These are phyloP conservation scores for Tuber calosporum DNA, from an alignment of 495 filamentous ascomycete species.

Conservation along the genomic window DNA sequence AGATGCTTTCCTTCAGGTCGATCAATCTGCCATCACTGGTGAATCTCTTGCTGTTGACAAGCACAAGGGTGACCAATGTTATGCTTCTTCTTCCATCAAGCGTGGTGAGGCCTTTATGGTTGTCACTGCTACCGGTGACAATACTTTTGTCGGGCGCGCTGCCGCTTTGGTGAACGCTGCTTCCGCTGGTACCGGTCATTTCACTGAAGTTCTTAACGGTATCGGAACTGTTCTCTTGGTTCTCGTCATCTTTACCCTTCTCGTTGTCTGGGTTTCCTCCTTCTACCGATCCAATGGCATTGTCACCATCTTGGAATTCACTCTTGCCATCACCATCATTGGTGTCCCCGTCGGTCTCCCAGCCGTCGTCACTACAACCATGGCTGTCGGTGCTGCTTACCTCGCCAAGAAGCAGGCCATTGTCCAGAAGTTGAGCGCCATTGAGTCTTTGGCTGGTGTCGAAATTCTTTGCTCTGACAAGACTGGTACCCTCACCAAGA, in stretches of 20 bases:
- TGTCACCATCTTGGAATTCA: slow-evolving; percentile 70
- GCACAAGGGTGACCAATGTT: slow-evolving; percentile 68
- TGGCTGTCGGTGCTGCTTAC: slow-evolving; percentile 93
- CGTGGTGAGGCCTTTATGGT: slow-evolving; percentile 78
- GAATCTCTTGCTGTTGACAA: slow-evolving; percentile 90
- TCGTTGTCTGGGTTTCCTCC: slow-evolving; percentile 75
- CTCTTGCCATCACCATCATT: slow-evolving; percentile 79
- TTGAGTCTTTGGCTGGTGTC: slow-evolving; percentile 88
- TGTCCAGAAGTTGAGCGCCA: slow-evolving; percentile 90
- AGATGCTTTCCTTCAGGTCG: slow-evolving; percentile 74
- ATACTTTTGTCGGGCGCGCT: slow-evolving; percentile 81
- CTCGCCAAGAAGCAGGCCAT: slow-evolving; percentile 93
- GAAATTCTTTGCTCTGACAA: slow-evolving; percentile 98
- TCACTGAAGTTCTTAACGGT: slow-evolving; percentile 77
- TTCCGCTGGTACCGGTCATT: slow-evolving; percentile 66
- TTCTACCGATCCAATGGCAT: slow-evolving; percentile 80
- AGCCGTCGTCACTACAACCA: slow-evolving; percentile 89
- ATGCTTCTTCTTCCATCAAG: slow-evolving; percentile 80
- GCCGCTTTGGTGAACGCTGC: slow-evolving; percentile 76
- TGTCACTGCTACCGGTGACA: slow-evolving; percentile 74
- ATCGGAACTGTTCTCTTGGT: slow-evolving; percentile 78
- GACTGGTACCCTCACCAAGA: slow-evolving; percentile 88
- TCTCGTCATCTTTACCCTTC: slow-evolving; percentile 69
- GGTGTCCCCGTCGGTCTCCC: slow-evolving; percentile 95
- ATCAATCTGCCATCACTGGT: slow-evolving; percentile 86